Evolutionary conservation across 306 rosid genomes (phyloP), one percentile per base, ranked within the genome.

Genomic region (Fagus crenata): DNA sequence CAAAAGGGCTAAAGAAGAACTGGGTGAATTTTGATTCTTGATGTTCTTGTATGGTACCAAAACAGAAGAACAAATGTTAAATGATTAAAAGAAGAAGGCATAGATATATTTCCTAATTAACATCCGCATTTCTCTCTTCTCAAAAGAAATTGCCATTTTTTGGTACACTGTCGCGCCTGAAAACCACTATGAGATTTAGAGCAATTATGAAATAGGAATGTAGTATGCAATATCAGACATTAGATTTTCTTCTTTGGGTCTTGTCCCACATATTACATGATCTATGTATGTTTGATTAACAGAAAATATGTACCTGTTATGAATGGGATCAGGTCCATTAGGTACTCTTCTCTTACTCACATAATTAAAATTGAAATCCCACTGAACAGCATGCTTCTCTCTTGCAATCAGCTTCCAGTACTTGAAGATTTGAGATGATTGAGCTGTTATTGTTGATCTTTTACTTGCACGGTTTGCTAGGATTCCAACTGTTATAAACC

Each of bases 291-390:
- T 37, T n/a, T 67, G 49, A n/a, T 67, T 40, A 7, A 67, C 49
- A 39, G 9, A 39, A 35, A 56, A 43, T 71, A 68, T 2, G 85
- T 80, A 92, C 99, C 99, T 92, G 98, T 96, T 96, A 81, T 96
- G 99, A 86, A 96, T 96, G 61, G 99, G 99, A 85, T 96, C 98
- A 75, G 99, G 99, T 76, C 99, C 99, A 83, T 92, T 96, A 1
- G 99, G 99, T 0, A 96, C 99, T 88, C 97, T 89, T 85, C 99
- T 92, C 85, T 89, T 96, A 91, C 99, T 96, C 63, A 91, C 98
- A 39, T 77, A 81, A 67, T 85, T 74, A 72, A 85, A 64, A 75
- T 84, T 78, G 72, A 93, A 81, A 83, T 84, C 78, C 86, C 89
- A 81, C 83, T 78, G 88, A 69, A 85, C 73, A 69, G 61, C 75